Base-by-base conservation (phyloP, 257 asterid genomes). In the Cinchona pubescens region DNA sequence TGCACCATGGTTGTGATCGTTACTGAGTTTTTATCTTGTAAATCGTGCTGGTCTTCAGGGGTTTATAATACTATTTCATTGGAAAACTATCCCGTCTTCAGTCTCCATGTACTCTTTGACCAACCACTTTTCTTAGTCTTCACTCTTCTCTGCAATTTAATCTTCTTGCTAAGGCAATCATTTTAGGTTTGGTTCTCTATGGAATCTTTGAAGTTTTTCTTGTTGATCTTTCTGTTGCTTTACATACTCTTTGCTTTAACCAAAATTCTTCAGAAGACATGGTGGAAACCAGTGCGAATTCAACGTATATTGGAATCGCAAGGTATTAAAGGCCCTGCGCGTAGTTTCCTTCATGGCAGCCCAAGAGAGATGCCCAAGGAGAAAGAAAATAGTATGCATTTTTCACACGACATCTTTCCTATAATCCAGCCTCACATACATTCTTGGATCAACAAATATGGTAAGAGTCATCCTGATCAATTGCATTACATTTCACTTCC, bases 291-390 rank as follows among this genome's bases (percentile, higher is more conserved):
- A 29, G 74, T 62, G 56, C 70, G 40, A 32, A 18, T 87, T 15
- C 82, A 78, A 68, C 56, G 29, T n/a, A 0, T 25, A 2, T 34
- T 87, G 76, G 38, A 51, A 10, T 78, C 83, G 2, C 87, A 87
- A 67, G 91, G 91, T 34, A 78, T 87, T 72, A 78, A 29, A 59
- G 91, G 91, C 38, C 91, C 89, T 51, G 46, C 87, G 68, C 86
- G 84, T 77, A 76, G 58, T 65, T 48, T 87, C 80, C 15, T 85
- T 62, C 81, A 87, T 78, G 88, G 88, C 42, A 75, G 63, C 80
- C 79, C 86, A 64, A 83, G 78, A 74, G 90, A 87, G 62, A 73
- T 82, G 29, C 72, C 76, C 51, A 68, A 72, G 35, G 74, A 83
- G 79, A 76, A 23, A 68, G 53, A 76, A 2, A 79, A 79, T 27